These are phyloP conservation scores for Malus hybrid DNA, from an alignment of 331 rosid species.

Conservation along the genomic window DNA sequence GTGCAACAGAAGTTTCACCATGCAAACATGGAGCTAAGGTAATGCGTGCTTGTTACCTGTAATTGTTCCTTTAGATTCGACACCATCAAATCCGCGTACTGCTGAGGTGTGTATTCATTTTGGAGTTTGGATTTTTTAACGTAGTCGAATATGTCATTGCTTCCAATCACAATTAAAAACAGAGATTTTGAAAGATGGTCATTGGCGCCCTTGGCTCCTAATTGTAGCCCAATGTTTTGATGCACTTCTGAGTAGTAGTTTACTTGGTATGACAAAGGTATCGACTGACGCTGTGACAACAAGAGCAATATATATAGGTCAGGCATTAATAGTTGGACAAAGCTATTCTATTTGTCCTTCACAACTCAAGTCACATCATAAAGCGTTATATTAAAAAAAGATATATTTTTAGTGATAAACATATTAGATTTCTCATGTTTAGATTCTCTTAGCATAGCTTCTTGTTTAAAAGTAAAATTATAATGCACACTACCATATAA, in stretches of 20 bases:
- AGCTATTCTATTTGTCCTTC: no score
- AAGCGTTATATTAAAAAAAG: no score
- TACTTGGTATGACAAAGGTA: conserved; percentile 55
- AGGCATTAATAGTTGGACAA: background rate
- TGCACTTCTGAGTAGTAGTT: conserved; percentile 33
- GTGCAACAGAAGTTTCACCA: background rate
- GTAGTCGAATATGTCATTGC: conserved; percentile 71
- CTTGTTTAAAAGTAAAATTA: no score
- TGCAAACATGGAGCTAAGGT: no score
- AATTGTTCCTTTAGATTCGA: conserved; percentile 41
- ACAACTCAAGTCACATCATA: no score
- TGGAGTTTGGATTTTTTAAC: conserved; percentile 32
- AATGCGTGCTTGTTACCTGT: conserved; percentile 29
- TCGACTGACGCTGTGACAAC: conserved; percentile 40
- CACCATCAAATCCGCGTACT: conserved; percentile 47
- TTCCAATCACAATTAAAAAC: conserved; percentile 55
- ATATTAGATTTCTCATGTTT: no score
- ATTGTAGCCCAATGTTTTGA: conserved; percentile 17
- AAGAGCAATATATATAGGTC: background rate
- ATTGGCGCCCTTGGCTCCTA: conserved; percentile 30
- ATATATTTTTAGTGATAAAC: no score
- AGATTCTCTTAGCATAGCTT: no score
- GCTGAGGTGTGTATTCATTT: conserved; percentile 35
- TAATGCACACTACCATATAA: no score
- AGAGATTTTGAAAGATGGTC: conserved; percentile 59